Evolutionary conservation across 2,329 filamentous ascomycete genomes (phyloP).

Genomic region (Claviceps spartinae): DNA sequence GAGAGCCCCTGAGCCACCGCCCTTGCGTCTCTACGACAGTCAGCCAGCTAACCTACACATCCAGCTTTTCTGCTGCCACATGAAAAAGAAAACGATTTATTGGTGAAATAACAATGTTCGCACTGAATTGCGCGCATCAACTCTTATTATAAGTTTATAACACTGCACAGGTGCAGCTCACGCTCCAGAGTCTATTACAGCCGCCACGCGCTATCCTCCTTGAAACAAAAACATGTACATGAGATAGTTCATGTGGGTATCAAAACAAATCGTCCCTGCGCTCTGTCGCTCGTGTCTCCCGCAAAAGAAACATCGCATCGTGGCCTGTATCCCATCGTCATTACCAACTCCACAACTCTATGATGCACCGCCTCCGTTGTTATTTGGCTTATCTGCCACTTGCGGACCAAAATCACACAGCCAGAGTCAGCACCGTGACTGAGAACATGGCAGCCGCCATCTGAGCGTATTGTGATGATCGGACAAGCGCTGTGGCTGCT

Average conservation of each 20-base stretch:
- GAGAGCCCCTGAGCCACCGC: no score
- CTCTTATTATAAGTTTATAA: no score
- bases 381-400: not conserved
- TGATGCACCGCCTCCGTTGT: no score
- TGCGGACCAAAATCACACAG: not conserved
- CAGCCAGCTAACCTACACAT: no score
- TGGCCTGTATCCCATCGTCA: not conserved
- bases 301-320: not conserved
- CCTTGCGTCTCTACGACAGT: no score
- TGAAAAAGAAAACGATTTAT: no score
- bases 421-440: not conserved
- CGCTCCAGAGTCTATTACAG: not conserved
- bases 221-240: not conserved
- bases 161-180: no score
- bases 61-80: no score
- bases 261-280: not conserved
- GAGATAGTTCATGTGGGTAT: conserved; percentile 2
- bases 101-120: no score
- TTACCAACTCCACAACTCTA: not conserved
- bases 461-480: not conserved
- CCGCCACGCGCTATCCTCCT: not conserved
- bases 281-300: not conserved
- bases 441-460: conserved; percentile 1
- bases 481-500: conserved; percentile 1
- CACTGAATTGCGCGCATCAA: no score